Conservation (phyloP, 2,329 filamentous ascomycete genomes). For the Monilinia laxa region DNA sequence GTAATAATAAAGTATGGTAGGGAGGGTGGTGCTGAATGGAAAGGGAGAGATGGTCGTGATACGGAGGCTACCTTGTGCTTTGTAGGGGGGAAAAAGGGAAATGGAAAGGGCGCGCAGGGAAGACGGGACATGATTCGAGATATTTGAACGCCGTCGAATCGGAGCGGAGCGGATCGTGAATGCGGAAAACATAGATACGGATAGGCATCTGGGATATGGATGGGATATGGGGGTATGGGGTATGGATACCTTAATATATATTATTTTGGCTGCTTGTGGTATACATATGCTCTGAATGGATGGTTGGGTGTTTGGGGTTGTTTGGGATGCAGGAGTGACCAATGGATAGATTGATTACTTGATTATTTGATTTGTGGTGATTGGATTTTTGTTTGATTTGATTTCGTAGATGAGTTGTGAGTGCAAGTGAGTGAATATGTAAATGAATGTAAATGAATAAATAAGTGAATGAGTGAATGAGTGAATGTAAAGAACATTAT, state of each 20-base stretch:
- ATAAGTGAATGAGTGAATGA: too few species aligned
- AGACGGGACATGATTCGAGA: neutral
- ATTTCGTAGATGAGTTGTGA: too few species aligned
- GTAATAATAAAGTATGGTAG: conserved; percentile 10
- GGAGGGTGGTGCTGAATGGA: neutral
- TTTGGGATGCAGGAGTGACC: neutral
- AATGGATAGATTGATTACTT: neutral
- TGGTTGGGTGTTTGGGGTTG: neutral
- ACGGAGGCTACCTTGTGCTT: neutral
- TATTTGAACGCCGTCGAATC: neutral
- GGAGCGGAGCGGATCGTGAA: neutral
- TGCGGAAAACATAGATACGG: neutral
- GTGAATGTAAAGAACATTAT: too few species aligned
- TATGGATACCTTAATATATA: conserved; percentile 3
- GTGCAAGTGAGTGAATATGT: too few species aligned
- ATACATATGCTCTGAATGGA: neutral
- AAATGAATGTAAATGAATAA: too few species aligned
- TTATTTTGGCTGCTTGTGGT: neutral
- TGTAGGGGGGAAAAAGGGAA: neutral
- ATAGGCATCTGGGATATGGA: conserved; percentile 5
- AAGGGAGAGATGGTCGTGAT: neutral
- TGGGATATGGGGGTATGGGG: neutral
- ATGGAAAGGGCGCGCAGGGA: neutral
- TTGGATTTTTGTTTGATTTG: too few species aligned
- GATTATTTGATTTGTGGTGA: too few species aligned